Evolutionary conservation across 192 early-diverging fungal genomes (phyloP), one percentile per base, ranked within the genome.

Genomic region (Linnemannia zychae): DNA sequence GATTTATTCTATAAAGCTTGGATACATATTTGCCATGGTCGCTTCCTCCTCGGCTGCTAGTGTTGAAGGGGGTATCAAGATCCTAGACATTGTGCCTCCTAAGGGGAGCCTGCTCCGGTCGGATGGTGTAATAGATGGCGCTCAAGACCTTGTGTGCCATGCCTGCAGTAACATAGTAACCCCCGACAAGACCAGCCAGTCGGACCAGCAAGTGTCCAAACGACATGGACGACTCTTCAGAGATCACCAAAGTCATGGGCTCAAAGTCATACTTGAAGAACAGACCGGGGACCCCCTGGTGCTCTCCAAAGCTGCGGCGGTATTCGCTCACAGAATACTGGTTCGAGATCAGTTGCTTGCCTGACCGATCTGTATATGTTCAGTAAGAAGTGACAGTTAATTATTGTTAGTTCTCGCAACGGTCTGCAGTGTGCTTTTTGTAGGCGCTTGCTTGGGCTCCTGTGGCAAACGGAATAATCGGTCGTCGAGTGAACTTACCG

Each of bases 261-360:
- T 99, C 97, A 79, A 99, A 93, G 46, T 95, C 94, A 81, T 97
- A 99, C 79, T 96, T 97, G 67, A 99, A 94, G 76, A 98, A 98
- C 57, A 98, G 91, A n/a, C 91, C 91, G 38, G 89, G 89, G 0
- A 88, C 18, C 0, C 83, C 87, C 24, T 60, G 37, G 69, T 87
- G 68, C 46, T 84, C 87, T 33, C 18, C 66, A 38, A 84, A 86
- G 0, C 77, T 20, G 7, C 78, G 91, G 76, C 92, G 92, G 46
- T 89, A 92, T 79, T 98, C 96, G 36, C 95, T 98, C 2, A 98
- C 97, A 16, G 97, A 95, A 86, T 98, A 99, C 86, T 99, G 98
- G 87, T 96, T 97, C 33, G 98, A 98, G n/a, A 93, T 52, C 38
- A 99, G 75, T 3, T 88, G 74, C 46, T 83, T 89, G 49, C 81